A percentile compares a stretch with the other conserved stretches of the same genome.
Conservation (phyloP, 805 yeast genomes). For the Starmerella roubikii region DNA sequence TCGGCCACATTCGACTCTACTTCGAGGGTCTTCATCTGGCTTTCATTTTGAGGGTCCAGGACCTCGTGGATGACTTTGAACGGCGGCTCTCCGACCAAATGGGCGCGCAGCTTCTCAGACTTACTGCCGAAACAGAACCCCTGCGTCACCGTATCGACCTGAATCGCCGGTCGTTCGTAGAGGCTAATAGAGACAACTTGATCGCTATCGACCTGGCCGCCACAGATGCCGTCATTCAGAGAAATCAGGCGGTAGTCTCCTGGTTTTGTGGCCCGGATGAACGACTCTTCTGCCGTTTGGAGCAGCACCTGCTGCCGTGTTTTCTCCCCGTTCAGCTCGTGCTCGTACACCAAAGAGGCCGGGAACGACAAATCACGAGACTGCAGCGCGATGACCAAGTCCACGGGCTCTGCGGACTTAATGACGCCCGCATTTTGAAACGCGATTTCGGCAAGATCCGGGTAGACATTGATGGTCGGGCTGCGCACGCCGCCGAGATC, state of each 20-base stretch:
- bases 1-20: background rate
- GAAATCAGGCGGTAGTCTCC: conserved; percentile 37
- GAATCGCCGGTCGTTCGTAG: conserved; percentile 35
- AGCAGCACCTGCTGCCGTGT: background rate
- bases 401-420: conserved; percentile 30
- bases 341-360: conserved; percentile 11
- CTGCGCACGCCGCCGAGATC: conserved; percentile 47
- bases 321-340: background rate
- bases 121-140: conserved; percentile 11
- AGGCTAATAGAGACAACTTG: conserved; percentile 31
- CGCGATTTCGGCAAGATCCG: conserved; percentile 49
- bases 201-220: conserved; percentile 32
- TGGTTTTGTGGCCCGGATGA: conserved; percentile 29
- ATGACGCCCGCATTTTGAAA: conserved; percentile 31
- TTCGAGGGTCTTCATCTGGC: conserved; percentile 1
- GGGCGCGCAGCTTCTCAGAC: background rate
- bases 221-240: conserved; percentile 40
- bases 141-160: background rate
- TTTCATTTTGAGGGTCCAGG: conserved; percentile 15
- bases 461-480: conserved; percentile 51
- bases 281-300: background rate
- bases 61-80: conserved; percentile 18
- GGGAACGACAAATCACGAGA: conserved; percentile 8
- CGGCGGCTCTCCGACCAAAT: conserved; percentile 19
- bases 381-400: conserved; percentile 1